phyloP scores from a whole-genome alignment of 2,329 filamentous ascomycete species.

The Aspergillus uvarum region DNA sequence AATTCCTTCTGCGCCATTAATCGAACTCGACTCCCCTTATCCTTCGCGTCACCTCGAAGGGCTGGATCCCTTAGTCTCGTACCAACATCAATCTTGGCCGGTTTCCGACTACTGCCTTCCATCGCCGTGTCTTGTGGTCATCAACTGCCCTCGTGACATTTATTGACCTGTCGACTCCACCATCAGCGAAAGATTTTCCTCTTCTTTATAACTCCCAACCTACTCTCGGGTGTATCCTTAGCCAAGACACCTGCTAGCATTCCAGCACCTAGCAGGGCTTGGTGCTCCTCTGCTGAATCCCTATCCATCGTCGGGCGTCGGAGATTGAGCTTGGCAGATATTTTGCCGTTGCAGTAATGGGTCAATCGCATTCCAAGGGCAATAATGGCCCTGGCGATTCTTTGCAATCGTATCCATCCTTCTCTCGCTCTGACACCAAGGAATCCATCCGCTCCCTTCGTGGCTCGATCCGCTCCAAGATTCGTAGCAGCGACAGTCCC shows the following conservation, averaged over 20 bases:
- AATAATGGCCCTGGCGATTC: slow-evolving; percentile 59
- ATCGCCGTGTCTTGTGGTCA: slow-evolving; percentile 2
- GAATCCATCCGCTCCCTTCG: slow-evolving; percentile 86
- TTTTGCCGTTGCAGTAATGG: slow-evolving; percentile 43
- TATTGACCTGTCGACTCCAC: neutral
- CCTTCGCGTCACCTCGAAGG: neutral
- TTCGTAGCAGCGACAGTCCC: slow-evolving; percentile 72
- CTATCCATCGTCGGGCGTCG: slow-evolving; percentile 24
- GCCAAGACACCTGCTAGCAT: slow-evolving; percentile 31
- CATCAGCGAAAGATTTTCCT: slow-evolving; percentile 8
- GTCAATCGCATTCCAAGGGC: slow-evolving; percentile 54
- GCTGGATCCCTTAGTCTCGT: neutral
- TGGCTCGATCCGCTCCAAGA: slow-evolving; percentile 80
- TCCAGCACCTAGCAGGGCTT: slow-evolving; percentile 27
- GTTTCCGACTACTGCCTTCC: neutral
- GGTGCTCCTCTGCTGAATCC: slow-evolving; percentile 23
- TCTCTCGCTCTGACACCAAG: slow-evolving; percentile 88
- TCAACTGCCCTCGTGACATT: neutral
- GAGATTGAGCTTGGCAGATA: slow-evolving; percentile 33
- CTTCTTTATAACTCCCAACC: slow-evolving; percentile 21
- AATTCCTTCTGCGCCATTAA: slow-evolving; percentile 10
- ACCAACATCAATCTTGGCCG: slow-evolving; percentile 1
- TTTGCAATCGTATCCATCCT: slow-evolving; percentile 84
- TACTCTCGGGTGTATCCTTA: slow-evolving; percentile 13
- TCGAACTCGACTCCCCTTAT: slow-evolving; percentile 5